Conservation (phyloP, 2,329 filamentous ascomycete species). For the Phialocephala subalpina region DNA sequence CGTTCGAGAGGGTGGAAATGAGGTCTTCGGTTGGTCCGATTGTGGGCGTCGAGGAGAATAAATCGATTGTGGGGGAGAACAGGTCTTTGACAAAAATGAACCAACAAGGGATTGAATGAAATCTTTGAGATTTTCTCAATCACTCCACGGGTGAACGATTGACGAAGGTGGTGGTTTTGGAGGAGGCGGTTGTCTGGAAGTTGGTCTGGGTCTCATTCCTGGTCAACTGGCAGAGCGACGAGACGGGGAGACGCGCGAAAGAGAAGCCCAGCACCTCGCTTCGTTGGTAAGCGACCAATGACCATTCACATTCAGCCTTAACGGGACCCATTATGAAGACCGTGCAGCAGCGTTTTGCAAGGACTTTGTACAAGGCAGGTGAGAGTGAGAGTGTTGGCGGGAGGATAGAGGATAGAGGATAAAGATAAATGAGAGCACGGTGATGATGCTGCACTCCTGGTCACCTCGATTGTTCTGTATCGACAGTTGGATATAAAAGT, state of each 20-base stretch:
- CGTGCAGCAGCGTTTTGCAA: neutral
- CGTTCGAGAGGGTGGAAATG: slow-evolving; percentile 2
- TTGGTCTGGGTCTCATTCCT: slow-evolving; percentile 6
- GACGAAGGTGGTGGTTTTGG: neutral
- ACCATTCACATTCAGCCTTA: neutral
- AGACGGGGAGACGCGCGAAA: slow-evolving; percentile 7
- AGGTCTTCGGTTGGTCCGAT: slow-evolving; percentile 8
- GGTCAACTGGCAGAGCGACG: slow-evolving; percentile 1
- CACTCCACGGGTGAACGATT: neutral
- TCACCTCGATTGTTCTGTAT: neutral
- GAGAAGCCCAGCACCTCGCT: neutral
- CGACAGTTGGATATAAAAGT: neutral
- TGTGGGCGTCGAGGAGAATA: slow-evolving; percentile 11
- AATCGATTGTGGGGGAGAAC: neutral
- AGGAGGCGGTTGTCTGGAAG: neutral
- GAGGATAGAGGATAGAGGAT: neutral
- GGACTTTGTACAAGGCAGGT: neutral
- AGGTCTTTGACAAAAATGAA: neutral
- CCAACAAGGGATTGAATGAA: neutral
- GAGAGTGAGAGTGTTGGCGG: neutral
- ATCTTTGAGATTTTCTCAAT: neutral
- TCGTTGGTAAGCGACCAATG: slow-evolving; percentile 2
- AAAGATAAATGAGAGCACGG: neutral
- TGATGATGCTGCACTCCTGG: neutral
- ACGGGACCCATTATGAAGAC: neutral